Evolutionary conservation across 2,329 filamentous ascomycete species (phyloP).

Genomic region (Decorospora gaudefroyi): DNA sequence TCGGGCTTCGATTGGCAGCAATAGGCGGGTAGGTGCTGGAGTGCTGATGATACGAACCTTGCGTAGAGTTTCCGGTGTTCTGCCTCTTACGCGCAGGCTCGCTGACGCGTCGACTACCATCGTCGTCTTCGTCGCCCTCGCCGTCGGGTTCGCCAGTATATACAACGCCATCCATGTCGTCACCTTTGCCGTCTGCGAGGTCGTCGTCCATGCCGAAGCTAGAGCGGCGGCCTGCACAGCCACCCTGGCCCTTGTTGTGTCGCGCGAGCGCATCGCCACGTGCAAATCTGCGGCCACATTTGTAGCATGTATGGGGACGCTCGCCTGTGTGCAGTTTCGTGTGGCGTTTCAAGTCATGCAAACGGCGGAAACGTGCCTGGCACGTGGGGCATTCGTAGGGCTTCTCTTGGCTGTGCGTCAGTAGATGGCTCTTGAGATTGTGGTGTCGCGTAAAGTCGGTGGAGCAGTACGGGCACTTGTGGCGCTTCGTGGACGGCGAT

Average conservation of each 20-base stretch:
- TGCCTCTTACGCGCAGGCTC: conserved; percentile 76
- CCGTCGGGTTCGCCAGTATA: conserved; percentile 63
- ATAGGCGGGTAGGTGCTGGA: conserved; percentile 78
- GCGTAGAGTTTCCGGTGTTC: conserved; percentile 59
- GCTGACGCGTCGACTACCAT: conserved; percentile 61
- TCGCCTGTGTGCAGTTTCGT: conserved; percentile 97
- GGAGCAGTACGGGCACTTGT: conserved; percentile 94
- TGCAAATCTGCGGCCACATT: conserved; percentile 92
- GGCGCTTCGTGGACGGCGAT: conserved; percentile 81
- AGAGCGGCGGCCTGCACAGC: conserved; percentile 86
- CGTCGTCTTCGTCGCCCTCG: conserved; percentile 59
- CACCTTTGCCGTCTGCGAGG: conserved; percentile 52
- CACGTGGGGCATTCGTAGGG: conserved; percentile 95
- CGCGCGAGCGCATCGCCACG: conserved; percentile 91
- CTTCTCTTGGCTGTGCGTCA: conserved; percentile 98
- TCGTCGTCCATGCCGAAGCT: conserved; percentile 85
- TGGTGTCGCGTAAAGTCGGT: conserved; percentile 97
- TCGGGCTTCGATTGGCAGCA: conserved; percentile 47
- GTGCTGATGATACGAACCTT: conserved; percentile 66
- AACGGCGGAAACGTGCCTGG: conserved; percentile 83
- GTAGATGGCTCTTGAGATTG: conserved; percentile 93
- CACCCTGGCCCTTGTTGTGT: conserved; percentile 93
- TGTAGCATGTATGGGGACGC: conserved; percentile 90
- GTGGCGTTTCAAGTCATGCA: conserved; percentile 95
- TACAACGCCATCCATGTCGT: conserved; percentile 68